phyloP scores from a whole-genome alignment of 2,329 filamentous ascomycete species.

The Aspergillus terreus region DNA sequence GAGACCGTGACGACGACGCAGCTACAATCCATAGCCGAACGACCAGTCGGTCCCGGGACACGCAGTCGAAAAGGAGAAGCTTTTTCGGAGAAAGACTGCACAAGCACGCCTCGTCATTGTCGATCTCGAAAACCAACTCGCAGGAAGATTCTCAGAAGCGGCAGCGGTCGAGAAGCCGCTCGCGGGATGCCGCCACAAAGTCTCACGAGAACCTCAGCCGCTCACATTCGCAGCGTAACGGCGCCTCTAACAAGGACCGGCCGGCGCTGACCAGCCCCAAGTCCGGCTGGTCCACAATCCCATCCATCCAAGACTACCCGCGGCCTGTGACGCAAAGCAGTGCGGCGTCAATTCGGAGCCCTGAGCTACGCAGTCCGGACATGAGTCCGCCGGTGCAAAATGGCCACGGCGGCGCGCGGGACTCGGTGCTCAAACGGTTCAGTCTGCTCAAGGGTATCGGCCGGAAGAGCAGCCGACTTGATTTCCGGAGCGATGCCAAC shows the following conservation, averaged over 20 bases:
- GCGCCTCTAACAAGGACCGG: constrained; percentile 16
- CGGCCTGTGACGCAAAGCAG: constrained; percentile 32
- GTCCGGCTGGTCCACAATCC: constrained; percentile 33
- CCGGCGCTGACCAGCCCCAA: constrained; percentile 16
- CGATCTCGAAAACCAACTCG: constrained; percentile 19
- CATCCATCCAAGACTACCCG: constrained; percentile 31
- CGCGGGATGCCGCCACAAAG: constrained; percentile 23
- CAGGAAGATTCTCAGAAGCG: constrained; percentile 24
- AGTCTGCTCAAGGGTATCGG: constrained; percentile 70
- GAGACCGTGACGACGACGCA: constrained; percentile 31
- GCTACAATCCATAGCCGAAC: constrained; percentile 36
- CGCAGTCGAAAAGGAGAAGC: constrained; percentile 37
- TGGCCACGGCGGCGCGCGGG: constrained; percentile 44
- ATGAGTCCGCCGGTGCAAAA: constrained; percentile 34
- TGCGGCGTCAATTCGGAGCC: constrained; percentile 12
- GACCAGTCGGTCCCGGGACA: constrained; percentile 32
- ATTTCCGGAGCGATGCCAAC: constrained; percentile 33
- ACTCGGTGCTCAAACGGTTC: constrained; percentile 71
- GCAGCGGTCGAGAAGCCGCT: constrained; percentile 24
- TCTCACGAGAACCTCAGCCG: constrained; percentile 30
- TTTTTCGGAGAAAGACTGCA: constrained; percentile 35
- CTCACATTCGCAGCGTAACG: constrained; percentile 25
- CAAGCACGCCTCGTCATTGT: constrained; percentile 32
- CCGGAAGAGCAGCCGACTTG: constrained; percentile 61
- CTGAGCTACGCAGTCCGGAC: constrained; percentile 17